A percentile compares a stretch with the other conserved stretches of the same genome.
phyloP scores from a whole-genome alignment of 2,329 filamentous ascomycete species.

The Colletotrichum neosansevieriae region DNA sequence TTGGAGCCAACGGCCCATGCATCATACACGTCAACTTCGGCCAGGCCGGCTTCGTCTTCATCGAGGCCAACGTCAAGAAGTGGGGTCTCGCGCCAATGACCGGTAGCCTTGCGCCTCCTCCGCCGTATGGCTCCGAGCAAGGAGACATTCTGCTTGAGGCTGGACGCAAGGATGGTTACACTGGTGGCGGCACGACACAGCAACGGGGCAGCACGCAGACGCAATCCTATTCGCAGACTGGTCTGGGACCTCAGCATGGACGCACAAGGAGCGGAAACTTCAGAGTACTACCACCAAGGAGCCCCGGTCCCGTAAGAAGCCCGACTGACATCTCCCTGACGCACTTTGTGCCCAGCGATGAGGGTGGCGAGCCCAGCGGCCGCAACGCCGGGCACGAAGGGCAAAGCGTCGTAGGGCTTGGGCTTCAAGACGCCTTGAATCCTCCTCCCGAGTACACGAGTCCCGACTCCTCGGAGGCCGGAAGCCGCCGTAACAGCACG shows the following conservation, averaged over 20 bases:
- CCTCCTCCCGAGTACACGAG: conserved; percentile 80
- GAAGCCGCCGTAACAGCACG: conserved; percentile 67
- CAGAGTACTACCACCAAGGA: conserved; percentile 80
- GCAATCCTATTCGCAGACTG: conserved; percentile 51
- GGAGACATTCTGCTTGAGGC: conserved; percentile 95
- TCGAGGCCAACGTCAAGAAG: conserved; percentile 99
- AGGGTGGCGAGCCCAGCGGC: conserved; percentile 77
- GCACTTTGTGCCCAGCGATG: conserved; percentile 79
- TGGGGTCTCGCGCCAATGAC: conserved; percentile 98
- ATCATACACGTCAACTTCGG: conserved; percentile 97
- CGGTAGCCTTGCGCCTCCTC: conserved; percentile 92
- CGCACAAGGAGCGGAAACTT: conserved; percentile 84
- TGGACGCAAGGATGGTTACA: conserved; percentile 74
- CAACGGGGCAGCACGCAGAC: conserved; percentile 60
- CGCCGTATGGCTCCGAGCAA: conserved; percentile 96
- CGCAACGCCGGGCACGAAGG: conserved; percentile 44
- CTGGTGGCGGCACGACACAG: conserved; percentile 53
- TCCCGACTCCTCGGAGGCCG: conserved; percentile 70
- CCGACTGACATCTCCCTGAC: conserved; percentile 97
- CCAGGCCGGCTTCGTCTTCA: conserved; percentile 97
- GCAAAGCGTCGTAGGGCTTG: conserved; percentile 54
- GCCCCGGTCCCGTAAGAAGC: conserved; percentile 88
- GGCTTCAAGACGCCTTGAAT: conserved; percentile 67
- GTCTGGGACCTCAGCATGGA: conserved; percentile 72
- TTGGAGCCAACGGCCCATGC: conserved; percentile 95